phyloP scores from a whole-genome alignment of 2,329 filamentous ascomycete genomes.

The Madurella fahalii region DNA sequence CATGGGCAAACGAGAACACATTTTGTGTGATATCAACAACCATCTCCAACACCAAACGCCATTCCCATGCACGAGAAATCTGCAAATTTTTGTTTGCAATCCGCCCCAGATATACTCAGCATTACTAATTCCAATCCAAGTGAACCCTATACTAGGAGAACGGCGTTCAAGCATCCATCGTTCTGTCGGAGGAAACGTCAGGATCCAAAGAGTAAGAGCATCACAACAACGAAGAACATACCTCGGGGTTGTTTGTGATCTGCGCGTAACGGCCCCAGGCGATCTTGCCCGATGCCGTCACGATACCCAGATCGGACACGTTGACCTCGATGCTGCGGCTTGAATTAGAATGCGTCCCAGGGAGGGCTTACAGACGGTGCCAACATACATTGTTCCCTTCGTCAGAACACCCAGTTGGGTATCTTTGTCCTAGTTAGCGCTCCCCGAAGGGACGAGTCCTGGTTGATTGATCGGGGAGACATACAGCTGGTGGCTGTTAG shows the following conservation, averaged over 20 bases:
- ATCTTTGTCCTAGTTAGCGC: conserved; percentile 58
- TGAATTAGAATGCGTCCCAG: neutral
- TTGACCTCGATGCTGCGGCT: conserved; percentile 70
- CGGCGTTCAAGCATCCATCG: conserved; percentile 31
- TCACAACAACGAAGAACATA: conserved; percentile 3
- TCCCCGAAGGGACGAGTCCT: conserved; percentile 15
- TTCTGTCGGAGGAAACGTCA: conserved; percentile 13
- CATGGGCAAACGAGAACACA: neutral
- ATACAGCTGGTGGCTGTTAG: conserved; percentile 13
- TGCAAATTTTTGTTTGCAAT: conserved; percentile 2
- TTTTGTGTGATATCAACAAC: conserved; percentile 8
- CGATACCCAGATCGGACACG: conserved; percentile 83
- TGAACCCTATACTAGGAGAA: conserved; percentile 27
- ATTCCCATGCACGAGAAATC: conserved; percentile 20
- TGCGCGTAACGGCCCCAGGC: conserved; percentile 87
- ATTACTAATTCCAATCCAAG: neutral
- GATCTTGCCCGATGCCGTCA: conserved; percentile 87
- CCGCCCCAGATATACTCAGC: neutral
- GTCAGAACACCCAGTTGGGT: conserved; percentile 88
- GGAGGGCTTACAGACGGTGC: neutral
- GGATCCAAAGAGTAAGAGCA: neutral
- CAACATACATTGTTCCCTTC: conserved; percentile 62
- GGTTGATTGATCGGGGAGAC: neutral
- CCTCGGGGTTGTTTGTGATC: conserved; percentile 52
- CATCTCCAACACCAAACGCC: conserved; percentile 24